Conservation (phyloP, 495 filamentous ascomycete genomes). For the Neurospora cerealis region DNA sequence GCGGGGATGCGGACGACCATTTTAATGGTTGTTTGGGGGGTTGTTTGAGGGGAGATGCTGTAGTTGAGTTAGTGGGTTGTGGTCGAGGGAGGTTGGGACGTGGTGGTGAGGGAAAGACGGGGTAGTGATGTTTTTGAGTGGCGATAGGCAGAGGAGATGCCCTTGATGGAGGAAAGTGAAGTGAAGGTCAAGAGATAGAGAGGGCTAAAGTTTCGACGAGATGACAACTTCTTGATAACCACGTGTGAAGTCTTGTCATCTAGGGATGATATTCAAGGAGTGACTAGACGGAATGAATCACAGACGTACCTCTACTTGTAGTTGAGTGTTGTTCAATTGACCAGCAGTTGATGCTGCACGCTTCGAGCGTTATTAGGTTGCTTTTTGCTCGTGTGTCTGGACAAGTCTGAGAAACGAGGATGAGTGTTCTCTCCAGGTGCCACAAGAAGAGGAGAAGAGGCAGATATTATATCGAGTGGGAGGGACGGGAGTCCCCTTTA, state of each 20-base stretch:
- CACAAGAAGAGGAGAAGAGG: constrained; percentile 9
- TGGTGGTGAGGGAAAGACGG: background rate
- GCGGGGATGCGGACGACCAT: constrained; percentile 40
- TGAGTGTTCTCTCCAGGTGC: background rate
- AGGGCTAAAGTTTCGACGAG: background rate
- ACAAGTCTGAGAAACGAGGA: background rate
- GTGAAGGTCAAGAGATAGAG: background rate
- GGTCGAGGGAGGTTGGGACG: background rate
- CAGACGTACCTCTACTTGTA: background rate
- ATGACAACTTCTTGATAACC: background rate
- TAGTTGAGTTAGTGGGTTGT: background rate
- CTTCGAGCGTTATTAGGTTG: background rate
- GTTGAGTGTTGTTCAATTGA: background rate
- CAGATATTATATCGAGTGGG: background rate
- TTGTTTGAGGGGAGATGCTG: background rate
- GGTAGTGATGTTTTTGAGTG: background rate
- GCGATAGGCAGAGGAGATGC: background rate
- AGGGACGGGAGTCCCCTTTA: constrained; percentile 15
- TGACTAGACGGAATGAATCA: background rate
- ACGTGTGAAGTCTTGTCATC: background rate
- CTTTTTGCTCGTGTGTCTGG: background rate
- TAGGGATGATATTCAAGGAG: background rate
- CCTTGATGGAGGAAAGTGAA: background rate
- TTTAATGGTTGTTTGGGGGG: constrained; percentile 9
- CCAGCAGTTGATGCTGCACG: background rate